Evolutionary conservation across 2,329 filamentous ascomycete genomes (phyloP), one percentile per base, ranked within the genome.

Genomic region (Pseudogymnoascus destructans): DNA sequence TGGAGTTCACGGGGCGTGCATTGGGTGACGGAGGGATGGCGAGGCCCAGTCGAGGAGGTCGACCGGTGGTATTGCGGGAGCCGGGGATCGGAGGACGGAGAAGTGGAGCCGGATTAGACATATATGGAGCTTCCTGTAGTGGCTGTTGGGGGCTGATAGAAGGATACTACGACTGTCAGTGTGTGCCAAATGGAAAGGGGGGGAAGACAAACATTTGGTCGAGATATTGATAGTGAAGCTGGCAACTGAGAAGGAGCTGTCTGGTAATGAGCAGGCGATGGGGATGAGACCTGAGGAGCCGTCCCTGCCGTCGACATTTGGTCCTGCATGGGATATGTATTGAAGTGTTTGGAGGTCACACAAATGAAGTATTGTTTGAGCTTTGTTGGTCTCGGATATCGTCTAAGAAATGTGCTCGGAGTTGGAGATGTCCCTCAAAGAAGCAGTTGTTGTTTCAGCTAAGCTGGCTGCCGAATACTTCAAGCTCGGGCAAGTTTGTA

Each of bases 11-110:
- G 1, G 91, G 84, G 71, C 91, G 89, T 62, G 78, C 85, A 73
- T 83, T 92, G 55, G 89, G 88, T 33, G 89, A 95, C 0, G 87
- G 84, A 35, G 92, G 92, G 60, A 97, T 97, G 49, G 91, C 88
- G 59, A 97, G 81, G 46, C 90, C 92, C 60, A 97, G 79, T 61
- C 69, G 66, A 11, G 69, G 69, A 19, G 66, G 68, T 63, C 66
- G 63, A 52, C 66, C 66, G 33, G 64, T 57, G 57, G 60, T 64
- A 55, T 62, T 62, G 61, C 68, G 65, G 56, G 63, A 65, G 3
- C 69, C 69, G 11, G 69, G 69, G 61, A 70, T 70, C 30, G 69
- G 68, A n/a, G 69, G 68, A 30, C 68, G 68, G 30, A 70, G 61
- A 52, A 70, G 59, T 36, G 69, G 69, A 58, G 68, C 68, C 63